phyloP scores from a whole-genome alignment of 805 yeast species.

The Lipomyces mesembrius region DNA sequence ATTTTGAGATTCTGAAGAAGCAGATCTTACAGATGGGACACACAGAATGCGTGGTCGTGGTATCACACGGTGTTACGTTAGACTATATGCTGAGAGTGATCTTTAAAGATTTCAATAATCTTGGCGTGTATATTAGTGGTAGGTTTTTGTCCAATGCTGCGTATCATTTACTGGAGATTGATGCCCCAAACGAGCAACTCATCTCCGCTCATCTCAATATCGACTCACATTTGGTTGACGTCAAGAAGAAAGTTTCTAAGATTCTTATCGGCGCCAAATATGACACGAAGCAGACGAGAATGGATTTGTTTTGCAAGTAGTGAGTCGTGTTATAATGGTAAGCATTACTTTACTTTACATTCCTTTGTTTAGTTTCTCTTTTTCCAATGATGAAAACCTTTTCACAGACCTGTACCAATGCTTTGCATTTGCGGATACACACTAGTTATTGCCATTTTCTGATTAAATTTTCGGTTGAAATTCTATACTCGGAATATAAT shows the following conservation, averaged over 20 bases:
- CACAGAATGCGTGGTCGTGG: slow-evolving; percentile 22
- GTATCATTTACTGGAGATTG: slow-evolving; percentile 25
- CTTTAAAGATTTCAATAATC: slow-evolving; percentile 5
- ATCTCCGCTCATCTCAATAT: slow-evolving; percentile 10
- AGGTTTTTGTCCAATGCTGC: slow-evolving; percentile 20
- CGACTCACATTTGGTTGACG: slow-evolving; percentile 7
- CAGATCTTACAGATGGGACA: background rate
- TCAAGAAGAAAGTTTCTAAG: slow-evolving; percentile 4
- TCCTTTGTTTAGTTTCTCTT: background rate
- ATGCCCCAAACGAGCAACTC: background rate
- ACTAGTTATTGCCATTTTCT: slow-evolving; percentile 27
- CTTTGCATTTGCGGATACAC: slow-evolving; percentile 34
- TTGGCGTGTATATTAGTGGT: background rate
- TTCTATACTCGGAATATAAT: background rate
- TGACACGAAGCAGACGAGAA: slow-evolving; percentile 22
- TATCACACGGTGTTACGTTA: slow-evolving; percentile 28
- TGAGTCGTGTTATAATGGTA: slow-evolving; percentile 13
- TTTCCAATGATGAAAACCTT: slow-evolving; percentile 30
- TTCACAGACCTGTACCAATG: slow-evolving; percentile 42
- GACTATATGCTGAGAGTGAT: slow-evolving; percentile 15
- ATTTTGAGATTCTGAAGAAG: slow-evolving; percentile 3
- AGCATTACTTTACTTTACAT: background rate
- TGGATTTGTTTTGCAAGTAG: slow-evolving; percentile 21
- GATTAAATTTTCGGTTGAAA: background rate
- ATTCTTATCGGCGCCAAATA: slow-evolving; percentile 9